Percentiles rank a stretch among this genome's conserved stretches.
phyloP scores from a whole-genome alignment of 2,329 filamentous ascomycete species.

The Verticillium nonalfalfae region DNA sequence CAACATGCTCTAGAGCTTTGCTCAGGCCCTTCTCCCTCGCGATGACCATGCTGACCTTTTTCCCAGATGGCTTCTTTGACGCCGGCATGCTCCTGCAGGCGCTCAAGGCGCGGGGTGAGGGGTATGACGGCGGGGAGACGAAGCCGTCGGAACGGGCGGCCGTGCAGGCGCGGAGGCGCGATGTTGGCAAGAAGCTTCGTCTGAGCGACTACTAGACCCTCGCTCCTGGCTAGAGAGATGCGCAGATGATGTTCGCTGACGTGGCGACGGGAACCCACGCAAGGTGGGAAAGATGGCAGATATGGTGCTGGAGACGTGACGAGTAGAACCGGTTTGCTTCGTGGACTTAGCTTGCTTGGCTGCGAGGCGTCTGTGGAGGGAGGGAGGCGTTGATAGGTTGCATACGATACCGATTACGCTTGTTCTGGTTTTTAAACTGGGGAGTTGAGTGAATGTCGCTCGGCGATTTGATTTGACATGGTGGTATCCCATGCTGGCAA shows the following conservation, averaged over 20 bases:
- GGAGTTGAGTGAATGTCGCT: too few species aligned
- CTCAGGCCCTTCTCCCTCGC: too few species aligned
- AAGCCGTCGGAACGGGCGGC: conserved; percentile 54
- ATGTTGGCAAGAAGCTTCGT: conserved; percentile 69
- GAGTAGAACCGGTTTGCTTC: neutral
- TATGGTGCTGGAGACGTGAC: neutral
- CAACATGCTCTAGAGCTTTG: neutral
- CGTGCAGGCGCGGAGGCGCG: conserved; percentile 50
- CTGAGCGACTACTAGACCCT: conserved; percentile 57
- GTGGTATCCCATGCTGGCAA: too few species aligned
- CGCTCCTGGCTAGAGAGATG: neutral
- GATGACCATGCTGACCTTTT: conserved; percentile 18
- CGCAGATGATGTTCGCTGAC: neutral
- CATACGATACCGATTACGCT: neutral
- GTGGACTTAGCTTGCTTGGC: neutral
- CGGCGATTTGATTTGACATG: too few species aligned
- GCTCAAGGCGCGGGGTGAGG: conserved; percentile 64
- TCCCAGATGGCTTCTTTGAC: conserved; percentile 92
- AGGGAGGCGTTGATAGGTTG: neutral
- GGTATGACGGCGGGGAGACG: conserved; percentile 38
- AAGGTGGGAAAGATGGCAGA: too few species aligned
- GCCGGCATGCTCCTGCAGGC: conserved; percentile 90
- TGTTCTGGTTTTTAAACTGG: neutral
- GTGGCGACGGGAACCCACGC: too few species aligned
- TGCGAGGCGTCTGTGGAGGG: neutral